phyloP scores from a whole-genome alignment of 768 basidiomycete species.

The Phallus indusiatus region DNA sequence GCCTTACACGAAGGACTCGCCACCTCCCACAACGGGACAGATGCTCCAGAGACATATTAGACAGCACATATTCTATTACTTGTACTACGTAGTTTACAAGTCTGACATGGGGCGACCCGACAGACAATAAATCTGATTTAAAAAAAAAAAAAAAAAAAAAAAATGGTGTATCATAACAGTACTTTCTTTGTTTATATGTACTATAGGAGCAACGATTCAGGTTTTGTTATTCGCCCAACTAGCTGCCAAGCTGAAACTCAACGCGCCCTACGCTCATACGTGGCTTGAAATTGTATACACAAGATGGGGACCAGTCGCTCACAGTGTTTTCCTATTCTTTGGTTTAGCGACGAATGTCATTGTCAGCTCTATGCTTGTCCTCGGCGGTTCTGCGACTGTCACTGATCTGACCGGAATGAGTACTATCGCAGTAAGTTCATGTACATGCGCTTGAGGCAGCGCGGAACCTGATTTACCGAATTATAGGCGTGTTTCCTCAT shows the following conservation, averaged over 20 bases:
- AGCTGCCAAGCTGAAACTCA: conserved; percentile 84
- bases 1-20: no score
- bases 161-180: not conserved
- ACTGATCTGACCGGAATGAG: conserved; percentile 82
- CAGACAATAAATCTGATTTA: no score
- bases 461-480: not conserved
- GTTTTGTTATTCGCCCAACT: conserved; percentile 87
- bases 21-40: no score
- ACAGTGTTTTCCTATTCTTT: conserved; percentile 83
- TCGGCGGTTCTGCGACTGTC: conserved; percentile 83
- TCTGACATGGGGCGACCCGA: no score
- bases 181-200: not conserved
- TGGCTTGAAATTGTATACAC: conserved; percentile 80
- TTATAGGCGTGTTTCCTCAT: conserved; percentile 78
- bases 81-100: no score
- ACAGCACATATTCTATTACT: no score
- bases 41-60: no score
- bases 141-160: no score
- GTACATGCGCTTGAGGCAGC: not conserved
- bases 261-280: conserved; percentile 82
- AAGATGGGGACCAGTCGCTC: conserved; percentile 74
- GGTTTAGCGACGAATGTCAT: conserved; percentile 89
- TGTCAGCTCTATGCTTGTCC: conserved; percentile 77
- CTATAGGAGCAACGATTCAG: conserved; percentile 14
- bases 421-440: conserved; percentile 56